Evolutionary conservation across 2,329 filamentous ascomycete species (phyloP), one percentile per base, ranked within the genome.

Genomic region (Massarina eburnea): DNA sequence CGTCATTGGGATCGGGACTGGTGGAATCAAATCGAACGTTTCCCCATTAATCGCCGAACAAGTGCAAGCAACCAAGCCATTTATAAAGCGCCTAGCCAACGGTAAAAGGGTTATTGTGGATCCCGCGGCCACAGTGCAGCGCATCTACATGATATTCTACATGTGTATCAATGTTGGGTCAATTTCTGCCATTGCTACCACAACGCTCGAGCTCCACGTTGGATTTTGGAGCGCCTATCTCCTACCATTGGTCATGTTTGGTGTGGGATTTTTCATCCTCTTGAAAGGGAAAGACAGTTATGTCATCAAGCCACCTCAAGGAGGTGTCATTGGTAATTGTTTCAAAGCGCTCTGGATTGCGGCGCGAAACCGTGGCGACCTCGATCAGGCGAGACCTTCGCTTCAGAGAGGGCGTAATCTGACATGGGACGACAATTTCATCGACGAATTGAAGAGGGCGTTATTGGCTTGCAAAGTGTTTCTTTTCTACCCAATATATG

Each of bases 1-100:
- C 35, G 78, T 90, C 61, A 80, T 90, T 62, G 86, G 85, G n/a
- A 68, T 89, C 22, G 88, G 88, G 34, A 89, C 86, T 1, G 88
- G 88, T 51, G 86, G 88, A 60, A 90, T 91, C 80, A 92, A 91
- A 75, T 81, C 85, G 52, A 91, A 91, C 62, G 86, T 91, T 34
- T 72, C 72, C 8, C 75, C 75, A 2, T 52, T 78, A 21, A 76
- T 77, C 45, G 75, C 74, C 8, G 75, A 78, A 51, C 75, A 78
- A 55, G 73, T 76, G 39, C 65, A 62, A 7, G 66, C 67, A n/a
- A 71, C 64, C 18, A 69, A 61, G 19, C 70, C 71, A 19, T 71
- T 69, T 40, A 59, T 77, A 45, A 72, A 67, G 46, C 64, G 59
- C 1, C 40, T 71, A 48, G 62, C 61, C 21, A 57, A 48, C 3